Evolutionary conservation across 2,329 filamentous ascomycete species (phyloP).

Genomic region (Colletotrichum shisoi): DNA sequence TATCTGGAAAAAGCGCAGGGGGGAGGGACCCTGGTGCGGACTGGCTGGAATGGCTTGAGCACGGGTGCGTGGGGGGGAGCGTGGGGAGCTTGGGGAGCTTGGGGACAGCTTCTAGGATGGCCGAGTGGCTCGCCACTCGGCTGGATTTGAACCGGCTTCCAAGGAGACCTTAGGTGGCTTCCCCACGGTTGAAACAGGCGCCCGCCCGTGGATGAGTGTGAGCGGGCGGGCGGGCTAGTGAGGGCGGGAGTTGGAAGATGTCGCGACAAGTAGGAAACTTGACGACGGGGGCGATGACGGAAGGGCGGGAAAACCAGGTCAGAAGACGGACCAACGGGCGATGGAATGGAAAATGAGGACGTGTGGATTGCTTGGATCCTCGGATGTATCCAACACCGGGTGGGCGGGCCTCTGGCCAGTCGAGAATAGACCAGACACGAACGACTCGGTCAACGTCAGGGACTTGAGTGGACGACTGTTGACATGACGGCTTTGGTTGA

Average conservation of each 20-base stretch:
- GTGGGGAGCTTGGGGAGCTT: not conserved
- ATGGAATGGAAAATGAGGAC: not conserved
- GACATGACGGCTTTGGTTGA: not conserved
- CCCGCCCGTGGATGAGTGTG: not conserved
- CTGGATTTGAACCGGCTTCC: conserved; percentile 6
- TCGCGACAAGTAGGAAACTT: too few species aligned
- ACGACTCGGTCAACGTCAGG: conserved; percentile 5
- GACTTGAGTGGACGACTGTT: not conserved
- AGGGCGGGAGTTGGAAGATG: not conserved
- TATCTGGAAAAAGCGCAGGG: conserved; percentile 8
- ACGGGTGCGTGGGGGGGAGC: too few species aligned
- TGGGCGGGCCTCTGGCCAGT: too few species aligned
- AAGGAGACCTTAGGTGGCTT: not conserved
- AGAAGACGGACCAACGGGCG: not conserved
- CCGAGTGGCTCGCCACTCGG: conserved; percentile 10
- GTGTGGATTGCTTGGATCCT: not conserved
- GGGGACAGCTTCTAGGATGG: not conserved
- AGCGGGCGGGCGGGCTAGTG: not conserved
- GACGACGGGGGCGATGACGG: not conserved
- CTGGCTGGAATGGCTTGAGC: not conserved
- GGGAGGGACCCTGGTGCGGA: not conserved
- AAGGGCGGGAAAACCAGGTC: conserved; percentile 4
- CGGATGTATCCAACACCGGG: not conserved
- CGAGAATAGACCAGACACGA: not conserved
- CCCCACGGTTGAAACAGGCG: not conserved